Evolutionary conservation across 805 yeast genomes (phyloP).

Genomic region (Tetrapisispora pingtungensis): DNA sequence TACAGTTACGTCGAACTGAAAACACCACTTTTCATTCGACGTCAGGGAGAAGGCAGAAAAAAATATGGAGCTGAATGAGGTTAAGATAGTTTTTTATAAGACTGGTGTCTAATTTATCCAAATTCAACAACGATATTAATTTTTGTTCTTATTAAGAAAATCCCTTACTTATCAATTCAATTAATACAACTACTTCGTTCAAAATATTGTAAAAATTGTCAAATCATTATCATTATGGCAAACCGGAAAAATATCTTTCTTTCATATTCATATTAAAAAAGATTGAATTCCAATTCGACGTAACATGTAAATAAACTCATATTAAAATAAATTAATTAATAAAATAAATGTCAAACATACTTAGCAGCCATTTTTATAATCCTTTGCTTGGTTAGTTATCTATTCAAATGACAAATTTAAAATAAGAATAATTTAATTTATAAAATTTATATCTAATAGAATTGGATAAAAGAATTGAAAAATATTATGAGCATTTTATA

Average conservation of each 20-base stretch:
- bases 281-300: slow-evolving; percentile 10
- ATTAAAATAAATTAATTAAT: background rate
- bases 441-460: background rate
- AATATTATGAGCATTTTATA: background rate
- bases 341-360: slow-evolving; percentile 20
- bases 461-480: too few relatives aligned
- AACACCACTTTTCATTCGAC: slow-evolving; percentile 33
- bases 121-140: slow-evolving; percentile 12
- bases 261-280: background rate
- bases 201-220: too few relatives aligned
- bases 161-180: slow-evolving; percentile 1
- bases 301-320: slow-evolving; percentile 12
- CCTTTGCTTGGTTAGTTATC: slow-evolving; percentile 14
- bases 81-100: background rate
- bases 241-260: too few relatives aligned
- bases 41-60: slow-evolving; percentile 30
- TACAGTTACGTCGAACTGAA: slow-evolving; percentile 33
- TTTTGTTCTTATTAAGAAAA: slow-evolving; percentile 19
- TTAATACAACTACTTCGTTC: too few relatives aligned
- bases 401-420: background rate
- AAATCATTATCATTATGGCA: too few relatives aligned
- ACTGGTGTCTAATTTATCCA: slow-evolving; percentile 7
- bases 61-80: slow-evolving; percentile 16
- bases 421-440: background rate
- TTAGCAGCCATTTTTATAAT: slow-evolving; percentile 29